Evolutionary conservation across 2,329 filamentous ascomycete genomes (phyloP), one percentile per base, ranked within the genome.

Genomic region (Xylaria sp.): DNA sequence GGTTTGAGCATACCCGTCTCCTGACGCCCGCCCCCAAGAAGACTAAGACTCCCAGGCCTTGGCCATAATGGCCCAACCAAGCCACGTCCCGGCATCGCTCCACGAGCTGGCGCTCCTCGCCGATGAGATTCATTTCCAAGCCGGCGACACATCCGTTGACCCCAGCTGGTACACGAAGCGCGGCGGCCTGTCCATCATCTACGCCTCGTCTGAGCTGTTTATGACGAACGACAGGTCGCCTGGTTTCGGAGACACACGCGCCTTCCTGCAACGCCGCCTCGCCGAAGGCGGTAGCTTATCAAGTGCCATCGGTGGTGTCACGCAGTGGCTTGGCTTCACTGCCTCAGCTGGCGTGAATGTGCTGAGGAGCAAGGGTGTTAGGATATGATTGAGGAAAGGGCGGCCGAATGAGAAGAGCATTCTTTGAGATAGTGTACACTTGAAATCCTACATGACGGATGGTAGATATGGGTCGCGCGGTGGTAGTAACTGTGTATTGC

Each of bases 101-200:
- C 85, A 85, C 50, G 96, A 98, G 81, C 87, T 99, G 3, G 89
- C 91, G 47, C 84, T 87, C 56, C 87, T 99, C 4, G 87, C 91
- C n/a, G 95, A 97, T 78, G 96, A 99, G 79, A 96, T 99, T 58
- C 92, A 92, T 85, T 94, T 92, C 75, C 87, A 97, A 3, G 88
- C 95, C 0, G 93, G 93, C 57, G 96, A 98, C 79, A 84, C 82
- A 25, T 87, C 90, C 25, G 92, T 97, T 67, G 94, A 98, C 79
- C 87, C 88, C 3, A 90, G 89, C 4, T 99, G 96, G 96, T 99
- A 99, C 75, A 83, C 85, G 63, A 88, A 88, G 76, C 85, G 87
- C 55, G 86, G 82, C 3, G 84, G 83, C 22, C 78, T 89, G 10
- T 86, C 86, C 38, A 80, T 85, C 72, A 82, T 87, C 47, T 89